Base-by-base conservation (phyloP, 1,139 yeast species). In the Taphrina communis region DNA sequence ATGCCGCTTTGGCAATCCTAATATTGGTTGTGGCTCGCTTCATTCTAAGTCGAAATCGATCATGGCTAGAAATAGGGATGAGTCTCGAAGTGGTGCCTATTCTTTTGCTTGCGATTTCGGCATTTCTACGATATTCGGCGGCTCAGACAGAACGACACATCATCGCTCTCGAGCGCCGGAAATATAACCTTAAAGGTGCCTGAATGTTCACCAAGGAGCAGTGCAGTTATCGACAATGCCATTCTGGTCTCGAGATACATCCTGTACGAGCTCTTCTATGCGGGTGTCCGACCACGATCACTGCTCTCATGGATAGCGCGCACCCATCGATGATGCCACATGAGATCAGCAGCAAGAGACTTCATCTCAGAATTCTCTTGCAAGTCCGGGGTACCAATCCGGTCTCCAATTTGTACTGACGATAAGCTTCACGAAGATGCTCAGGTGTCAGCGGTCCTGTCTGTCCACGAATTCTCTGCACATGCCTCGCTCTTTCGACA, bases 361-460 rank as follows among this genome's bases (percentile, higher is more conserved):
- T 1, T 51, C 52, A 62, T 19, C 66, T 55, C 19, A 62, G 31
- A 39, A 62, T 21, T 25, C 52, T 42, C 48, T 46, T 53, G 11
- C 44, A 17, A 25, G 53, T 41, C 36, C 48, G 68, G 31, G 62
- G 58, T 19, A 52, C 60, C 11, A 66, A 31, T 9, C 58, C 51
- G 14, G 19, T 52, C 21, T 57, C 62, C 38, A 31, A 14, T 35
- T 51, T 59, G 53, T 62, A 58, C 36, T 53, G 56, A 72, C 96
- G 80, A 92, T 96, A 90, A 0, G 97, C 97, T 75, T 91, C 97
- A 59, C 96, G 80, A 53, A 93, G 82, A 76, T 93, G 96, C 73
- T 89, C 92, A 0, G 97, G 97, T 57, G 85, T 82, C 57, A 93
- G 78, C 0, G 97, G 97, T 53, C 83, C 82, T 61, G 81, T 78